Conservation (phyloP, 1,284 basidiomycete species). For the Trichosporon asahii region DNA sequence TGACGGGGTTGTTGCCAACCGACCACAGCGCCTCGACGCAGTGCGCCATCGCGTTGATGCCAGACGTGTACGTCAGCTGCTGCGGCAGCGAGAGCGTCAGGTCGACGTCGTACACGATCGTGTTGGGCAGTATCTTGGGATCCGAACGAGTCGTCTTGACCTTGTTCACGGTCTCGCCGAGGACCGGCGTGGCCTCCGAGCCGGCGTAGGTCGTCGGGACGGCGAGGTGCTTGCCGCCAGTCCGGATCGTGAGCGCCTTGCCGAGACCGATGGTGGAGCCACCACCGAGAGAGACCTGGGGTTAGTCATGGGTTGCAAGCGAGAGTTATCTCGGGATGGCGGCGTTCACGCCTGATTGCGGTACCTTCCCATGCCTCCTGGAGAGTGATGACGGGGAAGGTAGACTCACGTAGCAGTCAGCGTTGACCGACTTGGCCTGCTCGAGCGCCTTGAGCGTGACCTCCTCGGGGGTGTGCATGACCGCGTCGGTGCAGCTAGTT, state of each 20-base stretch:
- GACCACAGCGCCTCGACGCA: conserved; percentile 54
- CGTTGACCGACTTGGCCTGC: conserved; percentile 42
- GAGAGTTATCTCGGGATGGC: not conserved
- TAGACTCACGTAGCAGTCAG: conserved; percentile 52
- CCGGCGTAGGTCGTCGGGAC: conserved; percentile 57
- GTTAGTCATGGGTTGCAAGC: not conserved
- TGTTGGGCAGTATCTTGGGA: conserved; percentile 53
- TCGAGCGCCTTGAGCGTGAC: conserved; percentile 49
- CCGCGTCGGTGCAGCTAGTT: conserved; percentile 47
- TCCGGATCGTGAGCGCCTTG: conserved; percentile 54
- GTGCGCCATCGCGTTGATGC: conserved; percentile 56
- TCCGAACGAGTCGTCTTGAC: conserved; percentile 54
- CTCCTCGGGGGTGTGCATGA: conserved; percentile 55
- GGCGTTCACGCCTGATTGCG: not conserved
- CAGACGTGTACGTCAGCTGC: conserved; percentile 53
- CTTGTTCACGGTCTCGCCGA: conserved; percentile 55
- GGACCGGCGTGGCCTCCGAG: conserved; percentile 54
- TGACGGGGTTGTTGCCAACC: conserved; percentile 53
- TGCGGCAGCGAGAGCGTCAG: conserved; percentile 54
- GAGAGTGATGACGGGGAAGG: not conserved
- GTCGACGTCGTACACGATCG: conserved; percentile 56
- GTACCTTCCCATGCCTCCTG: not conserved
- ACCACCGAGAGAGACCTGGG: conserved; percentile 47
- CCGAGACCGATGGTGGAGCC: conserved; percentile 55
- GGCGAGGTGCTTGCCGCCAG: conserved; percentile 54